Conservation (phyloP, 352 stramenopile species). For the Globisporangium canariense region DNA sequence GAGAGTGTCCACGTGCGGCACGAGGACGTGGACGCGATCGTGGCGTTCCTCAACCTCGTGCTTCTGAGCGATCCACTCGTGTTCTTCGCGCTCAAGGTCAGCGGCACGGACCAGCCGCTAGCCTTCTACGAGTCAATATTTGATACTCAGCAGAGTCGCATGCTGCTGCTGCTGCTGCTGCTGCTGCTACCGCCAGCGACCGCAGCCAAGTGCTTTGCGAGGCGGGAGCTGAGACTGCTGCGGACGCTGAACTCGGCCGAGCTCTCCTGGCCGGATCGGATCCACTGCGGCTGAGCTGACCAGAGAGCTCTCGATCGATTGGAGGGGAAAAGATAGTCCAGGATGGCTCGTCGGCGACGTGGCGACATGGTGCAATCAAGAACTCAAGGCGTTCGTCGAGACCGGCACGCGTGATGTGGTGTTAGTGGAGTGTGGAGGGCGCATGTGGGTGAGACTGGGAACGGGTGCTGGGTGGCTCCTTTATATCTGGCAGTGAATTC, state of each 20-base stretch:
- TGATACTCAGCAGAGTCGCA: neutral
- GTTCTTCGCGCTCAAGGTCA: slow-evolving; percentile 18
- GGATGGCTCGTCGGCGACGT: no score
- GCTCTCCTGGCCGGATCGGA: slow-evolving; percentile 4
- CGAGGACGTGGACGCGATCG: slow-evolving; percentile 2
- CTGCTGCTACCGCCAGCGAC: neutral
- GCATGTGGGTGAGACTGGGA: no score
- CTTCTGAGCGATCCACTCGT: slow-evolving; percentile 41
- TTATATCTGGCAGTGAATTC: no score
- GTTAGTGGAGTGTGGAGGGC: no score
- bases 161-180: neutral
- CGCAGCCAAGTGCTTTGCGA: neutral
- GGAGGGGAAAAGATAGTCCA: no score
- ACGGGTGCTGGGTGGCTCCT: no score
- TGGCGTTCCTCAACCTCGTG: slow-evolving; percentile 38
- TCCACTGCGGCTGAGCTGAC: slow-evolving; percentile 7
- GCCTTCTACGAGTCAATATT: neutral
- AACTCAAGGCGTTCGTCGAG: no score
- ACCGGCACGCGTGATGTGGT: no score
- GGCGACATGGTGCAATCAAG: no score
- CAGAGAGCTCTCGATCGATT: no score
- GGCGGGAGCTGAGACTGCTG: neutral
- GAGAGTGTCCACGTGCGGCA: neutral
- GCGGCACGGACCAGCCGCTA: neutral
- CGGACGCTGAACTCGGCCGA: neutral